Base-by-base conservation (phyloP, 805 yeast species). In the Lipomyces chichibuensis region DNA sequence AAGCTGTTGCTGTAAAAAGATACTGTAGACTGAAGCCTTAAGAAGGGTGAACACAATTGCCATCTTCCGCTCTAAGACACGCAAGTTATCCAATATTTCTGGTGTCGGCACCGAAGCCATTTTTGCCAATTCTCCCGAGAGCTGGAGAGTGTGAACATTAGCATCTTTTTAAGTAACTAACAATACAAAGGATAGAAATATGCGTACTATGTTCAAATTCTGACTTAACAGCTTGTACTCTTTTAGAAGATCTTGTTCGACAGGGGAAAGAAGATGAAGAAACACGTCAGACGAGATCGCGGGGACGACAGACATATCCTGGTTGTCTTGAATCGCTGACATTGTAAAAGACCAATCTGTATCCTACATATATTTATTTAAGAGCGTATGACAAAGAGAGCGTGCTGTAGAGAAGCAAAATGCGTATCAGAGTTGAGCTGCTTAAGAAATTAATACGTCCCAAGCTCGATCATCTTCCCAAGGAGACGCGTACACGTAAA, bases 21-120 rank as follows among this genome's bases (percentile, higher is more conserved):
- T 78, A 20, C 88, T 84, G 74, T 89, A 89, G 3, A 89, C 91
- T 2, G 92, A 88, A 3, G 90, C 88, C 70, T 88, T 87, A 76
- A 89, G 83, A 55, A 87, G 75, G 0, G 92, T 88, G 60, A 87
- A 86, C 3, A 89, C 88, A 62, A 88, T 76, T 0, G 88, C 88
- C 13, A 87, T 80, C 70, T 88, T 88, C 68, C 85, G 81, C 72
- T 89, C 93, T 61, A 89, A 81, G 29, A 81, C 84, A 35, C 91
- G 80, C 70, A 88, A 75, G 68, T 85, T 84, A 46, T 84, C 85
- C 29, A 83, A 71, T 25, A 84, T 76, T 59, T 81, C 80, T 17
- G 77, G 65, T 3, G 72, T 64, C 29, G 72, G 72, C 43, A 59
- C 56, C 14, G 65, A 52, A 9, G 70, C 70, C 14, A 69, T 52